Evolutionary conservation across 2,329 filamentous ascomycete species (phyloP), one percentile per base, ranked within the genome.

Genomic region (Sordariomycetes sp.): DNA sequence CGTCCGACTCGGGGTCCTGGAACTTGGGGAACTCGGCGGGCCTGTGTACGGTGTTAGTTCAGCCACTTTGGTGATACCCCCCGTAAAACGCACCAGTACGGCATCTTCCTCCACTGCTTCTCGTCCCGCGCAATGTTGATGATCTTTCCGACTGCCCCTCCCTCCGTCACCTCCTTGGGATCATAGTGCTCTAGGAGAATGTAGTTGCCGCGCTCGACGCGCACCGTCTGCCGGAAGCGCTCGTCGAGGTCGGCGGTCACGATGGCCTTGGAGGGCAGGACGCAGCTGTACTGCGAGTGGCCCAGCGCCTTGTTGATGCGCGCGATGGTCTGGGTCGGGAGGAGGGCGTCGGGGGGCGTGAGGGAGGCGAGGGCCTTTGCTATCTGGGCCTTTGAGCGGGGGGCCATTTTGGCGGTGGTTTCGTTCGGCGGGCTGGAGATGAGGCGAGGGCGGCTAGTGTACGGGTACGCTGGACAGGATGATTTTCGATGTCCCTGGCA

Each of bases 111-210:
- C 94, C 94, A 99, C 51, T 78, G 77, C 72, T 89, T 95, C 74
- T 96, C 91, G 65, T 96, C 90, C 42, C 89, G 79, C 42, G 97
- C 90, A 39, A 97, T 83, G 66, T 96, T 96, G 63, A 95, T 78
- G 64, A 99, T 96, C 70, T 96, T 89, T 15, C 92, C 94, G 56
- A 81, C 79, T 32, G 84, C 82, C 42, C 85, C 75, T 1, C 80
- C 76, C 34, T 78, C 76, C 12, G 28, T 32, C 28, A 52, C 32
- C 48, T 56, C 45, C 32, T 52, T 56, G 12, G 45, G 28, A n/a
- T 48, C 24, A 25, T 81, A 86, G 17, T 75, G 65, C 62, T 97
- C 88, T 15, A 96, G 79, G 12, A 97, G 73, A 34, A 96, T 90
- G 69, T 86, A 97, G 0, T 90, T 89, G 34, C 90, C 88, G 20